A percentile compares a stretch with the other conserved stretches of the same genome.
These are phyloP conservation scores for Carnegiea gigantea DNA, from an alignment of 179 eudicot genomes.

Conservation along the genomic window DNA sequence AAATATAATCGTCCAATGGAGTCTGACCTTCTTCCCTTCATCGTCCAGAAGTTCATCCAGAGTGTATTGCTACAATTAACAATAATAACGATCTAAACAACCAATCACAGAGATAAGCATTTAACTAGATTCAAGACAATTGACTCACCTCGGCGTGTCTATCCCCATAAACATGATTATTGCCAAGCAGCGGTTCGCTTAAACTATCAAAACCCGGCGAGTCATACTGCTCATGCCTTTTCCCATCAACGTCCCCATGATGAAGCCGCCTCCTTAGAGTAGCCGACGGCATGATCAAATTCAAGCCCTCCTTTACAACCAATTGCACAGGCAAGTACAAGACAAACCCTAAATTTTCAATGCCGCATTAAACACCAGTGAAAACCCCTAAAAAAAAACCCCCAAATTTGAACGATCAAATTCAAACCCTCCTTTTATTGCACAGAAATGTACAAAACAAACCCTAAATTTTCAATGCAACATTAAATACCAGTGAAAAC, in stretches of 20 bases:
- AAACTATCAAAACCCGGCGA: slow-evolving; percentile 51
- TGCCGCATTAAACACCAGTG: neutral
- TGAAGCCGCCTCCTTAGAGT: slow-evolving; percentile 83
- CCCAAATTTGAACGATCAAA: neutral
- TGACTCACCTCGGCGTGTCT: slow-evolving; percentile 42
- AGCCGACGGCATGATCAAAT: slow-evolving; percentile 49
- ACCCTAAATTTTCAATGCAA: neutral
- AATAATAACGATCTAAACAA: slow-evolving; percentile 15
- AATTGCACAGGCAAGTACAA: neutral
- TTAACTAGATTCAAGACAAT: slow-evolving; percentile 8
- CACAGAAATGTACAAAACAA: neutral
- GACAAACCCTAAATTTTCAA: neutral
- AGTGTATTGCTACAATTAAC: slow-evolving; percentile 32
- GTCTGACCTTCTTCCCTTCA: slow-evolving; percentile 56
- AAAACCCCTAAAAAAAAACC: slow-evolving; percentile 1
- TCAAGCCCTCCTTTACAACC: neutral
- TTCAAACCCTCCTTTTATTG: neutral
- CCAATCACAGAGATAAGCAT: slow-evolving; percentile 19
- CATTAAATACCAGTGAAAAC: neutral
- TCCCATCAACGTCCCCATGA: slow-evolving; percentile 87
- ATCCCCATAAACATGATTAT: slow-evolving; percentile 36
- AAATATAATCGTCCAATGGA: slow-evolving; percentile 83
- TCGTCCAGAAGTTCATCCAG: slow-evolving; percentile 66
- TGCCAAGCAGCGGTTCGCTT: slow-evolving; percentile 80
- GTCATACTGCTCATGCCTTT: slow-evolving; percentile 58